Percentiles rank a stretch among this genome's conserved stretches.
Evolutionary conservation across 192 early-diverging fungal genomes (phyloP).

Genomic region (Pecoramyces ruminantium): DNA sequence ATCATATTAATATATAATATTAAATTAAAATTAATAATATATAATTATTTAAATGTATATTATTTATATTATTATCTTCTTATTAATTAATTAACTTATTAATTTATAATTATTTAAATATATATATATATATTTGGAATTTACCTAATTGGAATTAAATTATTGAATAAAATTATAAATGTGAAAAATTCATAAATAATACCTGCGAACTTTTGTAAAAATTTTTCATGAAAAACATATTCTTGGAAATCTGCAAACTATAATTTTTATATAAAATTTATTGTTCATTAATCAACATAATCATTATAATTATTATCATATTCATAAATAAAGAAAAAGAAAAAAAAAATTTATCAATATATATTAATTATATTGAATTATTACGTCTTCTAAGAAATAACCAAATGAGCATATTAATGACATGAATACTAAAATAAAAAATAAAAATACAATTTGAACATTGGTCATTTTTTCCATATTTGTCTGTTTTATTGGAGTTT

Average conservation of each 20-base stretch:
- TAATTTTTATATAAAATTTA: neutral
- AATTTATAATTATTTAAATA: too few relatives aligned
- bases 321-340: neutral
- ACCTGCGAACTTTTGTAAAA: neutral
- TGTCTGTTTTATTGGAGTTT: conserved; percentile 84
- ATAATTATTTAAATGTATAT: too few relatives aligned
- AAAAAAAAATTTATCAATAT: neutral
- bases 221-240: neutral
- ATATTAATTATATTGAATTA: too few relatives aligned
- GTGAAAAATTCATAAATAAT: conserved; percentile 33
- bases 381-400: conserved; percentile 17
- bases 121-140: neutral
- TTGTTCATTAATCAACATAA: too few relatives aligned
- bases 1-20: neutral
- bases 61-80: too few relatives aligned
- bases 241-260: neutral
- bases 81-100: too few relatives aligned
- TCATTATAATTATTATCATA: neutral
- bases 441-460: conserved; percentile 83
- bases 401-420: conserved; percentile 76
- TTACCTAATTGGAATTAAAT: conserved; percentile 88
- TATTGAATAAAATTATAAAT: conserved; percentile 97
- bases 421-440: conserved; percentile 68
- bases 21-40: neutral
- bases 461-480: conserved; percentile 82